These are phyloP conservation scores for Talaromyces sp. DNA, from an alignment of 2,329 filamentous ascomycete genomes.

Conservation along the genomic window DNA sequence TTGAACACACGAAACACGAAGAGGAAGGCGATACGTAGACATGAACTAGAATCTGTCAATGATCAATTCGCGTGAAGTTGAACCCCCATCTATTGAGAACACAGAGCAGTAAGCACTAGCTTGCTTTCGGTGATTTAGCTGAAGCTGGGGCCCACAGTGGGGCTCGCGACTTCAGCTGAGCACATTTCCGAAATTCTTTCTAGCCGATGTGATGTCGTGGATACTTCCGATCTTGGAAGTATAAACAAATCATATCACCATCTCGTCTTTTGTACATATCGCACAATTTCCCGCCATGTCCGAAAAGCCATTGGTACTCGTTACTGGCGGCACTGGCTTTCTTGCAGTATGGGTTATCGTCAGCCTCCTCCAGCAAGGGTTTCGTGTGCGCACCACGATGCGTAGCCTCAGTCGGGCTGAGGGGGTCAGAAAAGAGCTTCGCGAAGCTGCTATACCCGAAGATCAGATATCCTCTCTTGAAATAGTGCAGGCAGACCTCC, in stretches of 20 bases:
- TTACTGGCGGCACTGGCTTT: conserved; percentile 16
- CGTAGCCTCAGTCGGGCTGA: conserved; percentile 1
- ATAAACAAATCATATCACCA: neutral
- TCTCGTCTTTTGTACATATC: neutral
- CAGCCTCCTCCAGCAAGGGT: neutral
- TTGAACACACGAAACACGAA: no score
- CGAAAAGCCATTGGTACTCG: conserved; percentile 12
- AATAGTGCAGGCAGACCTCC: conserved; percentile 5
- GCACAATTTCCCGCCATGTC: neutral
- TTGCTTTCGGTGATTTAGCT: no score
- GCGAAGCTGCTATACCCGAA: conserved; percentile 5
- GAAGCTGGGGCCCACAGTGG: no score
- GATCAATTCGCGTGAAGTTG: no score
- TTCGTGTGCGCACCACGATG: conserved; percentile 12
- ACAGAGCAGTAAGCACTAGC: no score
- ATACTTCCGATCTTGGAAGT: no score
- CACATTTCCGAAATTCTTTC: no score
- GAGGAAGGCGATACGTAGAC: no score
- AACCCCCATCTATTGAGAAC: no score
- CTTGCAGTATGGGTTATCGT: conserved; percentile 8
- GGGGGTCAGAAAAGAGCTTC: neutral
- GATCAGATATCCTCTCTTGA: conserved; percentile 9
- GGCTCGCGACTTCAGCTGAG: no score
- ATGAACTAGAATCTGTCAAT: no score
- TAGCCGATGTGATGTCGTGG: no score